Evolutionary conservation across 768 basidiomycete species (phyloP).

Genomic region (Naganishia antarctica): DNA sequence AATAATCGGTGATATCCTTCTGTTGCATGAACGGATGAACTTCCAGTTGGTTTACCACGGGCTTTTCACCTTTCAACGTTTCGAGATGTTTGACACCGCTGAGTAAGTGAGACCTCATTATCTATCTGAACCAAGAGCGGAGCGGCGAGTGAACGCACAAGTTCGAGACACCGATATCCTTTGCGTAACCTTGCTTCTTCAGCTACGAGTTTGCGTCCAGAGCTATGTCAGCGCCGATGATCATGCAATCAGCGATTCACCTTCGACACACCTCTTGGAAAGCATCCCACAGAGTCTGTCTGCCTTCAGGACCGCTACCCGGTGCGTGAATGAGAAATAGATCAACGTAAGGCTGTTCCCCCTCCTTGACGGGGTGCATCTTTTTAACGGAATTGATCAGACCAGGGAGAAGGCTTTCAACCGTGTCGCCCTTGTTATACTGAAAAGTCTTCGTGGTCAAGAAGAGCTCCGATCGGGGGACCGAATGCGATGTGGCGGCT

Average conservation of each 20-base stretch:
- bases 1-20: slow-evolving; percentile 68
- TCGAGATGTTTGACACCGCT: slow-evolving; percentile 43
- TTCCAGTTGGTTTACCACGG: slow-evolving; percentile 44
- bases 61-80: slow-evolving; percentile 41
- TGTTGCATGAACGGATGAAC: slow-evolving; percentile 65
- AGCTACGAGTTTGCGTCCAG: slow-evolving; percentile 24
- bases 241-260: neutral
- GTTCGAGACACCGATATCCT: slow-evolving; percentile 46
- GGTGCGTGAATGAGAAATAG: slow-evolving; percentile 51
- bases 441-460: slow-evolving; percentile 43
- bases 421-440: slow-evolving; percentile 27
- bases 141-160: slow-evolving; percentile 40
- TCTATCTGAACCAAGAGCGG: neutral
- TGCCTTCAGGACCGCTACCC: slow-evolving; percentile 44
- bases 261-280: slow-evolving; percentile 36
- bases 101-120: no score
- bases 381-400: slow-evolving; percentile 37
- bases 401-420: slow-evolving; percentile 20
- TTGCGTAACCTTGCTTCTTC: slow-evolving; percentile 39
- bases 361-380: slow-evolving; percentile 35
- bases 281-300: slow-evolving; percentile 41
- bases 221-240: neutral
- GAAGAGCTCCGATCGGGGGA: slow-evolving; percentile 36
- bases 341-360: slow-evolving; percentile 41
- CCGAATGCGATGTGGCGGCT: slow-evolving; percentile 27